Evolutionary conservation across 148 eudicot species (phyloP), one percentile per base, ranked within the genome.

Genomic region (Rhododendron molle): DNA sequence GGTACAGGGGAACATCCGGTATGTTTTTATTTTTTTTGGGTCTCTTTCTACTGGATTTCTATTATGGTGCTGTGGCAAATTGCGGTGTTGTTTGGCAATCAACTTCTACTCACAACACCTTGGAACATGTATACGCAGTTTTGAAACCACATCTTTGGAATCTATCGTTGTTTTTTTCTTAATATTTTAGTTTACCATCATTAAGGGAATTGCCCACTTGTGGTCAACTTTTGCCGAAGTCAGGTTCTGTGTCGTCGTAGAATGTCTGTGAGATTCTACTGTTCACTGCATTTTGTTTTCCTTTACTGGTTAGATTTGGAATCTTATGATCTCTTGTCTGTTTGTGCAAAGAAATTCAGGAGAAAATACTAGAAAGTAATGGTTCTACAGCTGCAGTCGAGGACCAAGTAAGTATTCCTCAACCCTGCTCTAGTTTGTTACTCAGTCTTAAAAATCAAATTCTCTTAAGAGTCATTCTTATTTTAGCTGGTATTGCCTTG

Each of bases 341-440:
- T 82, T 44, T 88, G 67, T 87, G 83, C 83, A 85, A 82, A 89
- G 92, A 90, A 88, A 86, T 80, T 83, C 87, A 90, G 81, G 95
- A 83, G 83, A 86, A 82, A 78, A 89, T 83, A 86, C 58, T 84
- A 9, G 87, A 91, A 85, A 72, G 49, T 86, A 83, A 78, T 81
- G 88, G 62, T 85, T 73, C 92, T 73, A 85, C 89, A 28, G 84
- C 62, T 84, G 65, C 81, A 73, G 83, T 72, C 76, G 93, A 85
- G 58, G 82, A 91, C 87, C 93, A 86, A 86, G 98, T 96, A 90
- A 90, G 94, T 86, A 62, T 74, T 1, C 46, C 26, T 38, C 44
- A 4, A 36, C 16, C 46, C n/a, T 67, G 67, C 32, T 85, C 49
- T 32, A 80, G 43, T 16, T 43, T 44, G n/a, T 60, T 23, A 74